Conservation (phyloP, 139 green algal species). For the Astrephomene gubernaculifera region DNA sequence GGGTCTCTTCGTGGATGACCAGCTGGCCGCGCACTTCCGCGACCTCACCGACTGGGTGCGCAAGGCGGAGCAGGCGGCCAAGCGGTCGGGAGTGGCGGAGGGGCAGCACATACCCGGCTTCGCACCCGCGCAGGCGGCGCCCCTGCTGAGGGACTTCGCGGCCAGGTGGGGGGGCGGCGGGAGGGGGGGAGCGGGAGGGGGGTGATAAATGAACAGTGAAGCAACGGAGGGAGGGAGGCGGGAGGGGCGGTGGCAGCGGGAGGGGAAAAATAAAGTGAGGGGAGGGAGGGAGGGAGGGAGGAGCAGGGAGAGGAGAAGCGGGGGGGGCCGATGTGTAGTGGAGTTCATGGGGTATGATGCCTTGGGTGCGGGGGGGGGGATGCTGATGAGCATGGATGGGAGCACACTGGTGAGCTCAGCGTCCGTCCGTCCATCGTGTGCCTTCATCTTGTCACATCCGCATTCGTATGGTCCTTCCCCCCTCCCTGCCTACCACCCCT, state of each 20-base stretch:
- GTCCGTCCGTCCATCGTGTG: too few species aligned
- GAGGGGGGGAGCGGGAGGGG: background rate
- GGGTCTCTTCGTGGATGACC: conserved; percentile 87
- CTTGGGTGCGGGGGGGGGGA: too few species aligned
- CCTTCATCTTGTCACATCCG: too few species aligned
- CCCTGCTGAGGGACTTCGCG: conserved; percentile 63
- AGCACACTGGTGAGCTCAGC: too few species aligned
- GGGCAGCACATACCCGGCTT: conserved; percentile 70
- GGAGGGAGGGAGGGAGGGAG: background rate
- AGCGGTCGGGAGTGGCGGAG: conserved; percentile 66
- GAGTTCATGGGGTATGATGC: too few species aligned
- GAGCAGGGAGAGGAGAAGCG: background rate
- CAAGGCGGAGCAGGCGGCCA: conserved; percentile 75
- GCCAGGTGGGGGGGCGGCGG: background rate
- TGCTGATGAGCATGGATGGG: too few species aligned
- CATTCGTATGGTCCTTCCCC: too few species aligned
- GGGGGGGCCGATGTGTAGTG: too few species aligned
- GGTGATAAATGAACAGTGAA: background rate
- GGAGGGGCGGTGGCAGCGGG: background rate
- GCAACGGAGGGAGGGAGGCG: background rate
- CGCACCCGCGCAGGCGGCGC: conserved; percentile 57
- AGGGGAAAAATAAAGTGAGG: background rate
- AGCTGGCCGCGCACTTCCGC: conserved; percentile 82
- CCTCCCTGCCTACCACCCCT: too few species aligned
- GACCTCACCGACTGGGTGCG: conserved; percentile 84